phyloP scores from a whole-genome alignment of 2,329 filamentous ascomycete species.

The Xylaria sp. region DNA sequence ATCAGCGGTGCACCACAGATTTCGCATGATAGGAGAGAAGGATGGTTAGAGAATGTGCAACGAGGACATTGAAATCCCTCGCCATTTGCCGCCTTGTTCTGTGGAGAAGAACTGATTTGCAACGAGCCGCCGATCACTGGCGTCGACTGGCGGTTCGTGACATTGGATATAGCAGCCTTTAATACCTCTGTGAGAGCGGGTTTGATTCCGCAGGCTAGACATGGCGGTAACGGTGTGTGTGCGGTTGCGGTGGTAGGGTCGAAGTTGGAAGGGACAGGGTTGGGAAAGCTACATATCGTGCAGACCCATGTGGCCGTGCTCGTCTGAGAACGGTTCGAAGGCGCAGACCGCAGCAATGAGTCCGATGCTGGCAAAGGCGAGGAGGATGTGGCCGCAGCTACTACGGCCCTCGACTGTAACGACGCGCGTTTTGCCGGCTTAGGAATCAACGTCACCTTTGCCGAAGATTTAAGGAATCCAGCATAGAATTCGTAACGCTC shows the following conservation, averaged over 20 bases:
- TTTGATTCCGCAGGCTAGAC: slow-evolving; percentile 91
- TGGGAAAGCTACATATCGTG: slow-evolving; percentile 93
- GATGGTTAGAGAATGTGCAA: slow-evolving; percentile 94
- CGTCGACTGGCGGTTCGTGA: slow-evolving; percentile 54
- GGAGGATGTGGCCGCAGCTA: slow-evolving; percentile 52
- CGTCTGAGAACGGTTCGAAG: slow-evolving; percentile 53
- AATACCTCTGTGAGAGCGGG: slow-evolving; percentile 81
- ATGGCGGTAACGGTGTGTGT: slow-evolving; percentile 82
- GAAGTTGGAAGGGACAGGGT: slow-evolving; percentile 91
- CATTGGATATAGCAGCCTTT: slow-evolving; percentile 83
- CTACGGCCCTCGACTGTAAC: slow-evolving; percentile 59
- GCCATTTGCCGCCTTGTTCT: slow-evolving; percentile 8
- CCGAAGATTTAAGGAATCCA: slow-evolving; percentile 91
- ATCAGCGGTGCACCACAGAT: slow-evolving; percentile 83
- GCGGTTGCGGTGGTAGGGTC: slow-evolving; percentile 81
- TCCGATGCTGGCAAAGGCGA: slow-evolving; percentile 37
- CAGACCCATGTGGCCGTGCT: slow-evolving; percentile 88
- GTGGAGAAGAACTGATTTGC: slow-evolving; percentile 16
- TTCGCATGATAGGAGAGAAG: slow-evolving; percentile 83
- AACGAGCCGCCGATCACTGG: slow-evolving; percentile 9
- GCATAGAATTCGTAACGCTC: slow-evolving; percentile 91
- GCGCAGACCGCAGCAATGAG: slow-evolving; percentile 47
- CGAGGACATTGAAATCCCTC: slow-evolving; percentile 71
- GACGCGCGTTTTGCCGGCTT: slow-evolving; percentile 75
- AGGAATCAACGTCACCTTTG: slow-evolving; percentile 88